Conservation (phyloP, 257 asterid genomes). For the Nicotiana attenuata region DNA sequence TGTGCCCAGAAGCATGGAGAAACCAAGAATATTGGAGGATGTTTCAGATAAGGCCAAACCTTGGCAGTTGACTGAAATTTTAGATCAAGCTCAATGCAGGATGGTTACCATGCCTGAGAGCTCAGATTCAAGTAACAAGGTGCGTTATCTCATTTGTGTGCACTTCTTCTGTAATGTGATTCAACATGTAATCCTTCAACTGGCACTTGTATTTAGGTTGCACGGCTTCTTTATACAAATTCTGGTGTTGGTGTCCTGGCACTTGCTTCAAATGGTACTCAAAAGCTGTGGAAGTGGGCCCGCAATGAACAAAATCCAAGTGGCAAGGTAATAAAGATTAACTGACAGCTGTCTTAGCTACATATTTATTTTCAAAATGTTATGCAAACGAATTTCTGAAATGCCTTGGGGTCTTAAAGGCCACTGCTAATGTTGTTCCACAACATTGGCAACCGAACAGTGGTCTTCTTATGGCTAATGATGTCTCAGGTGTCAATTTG, state of each 20-base stretch:
- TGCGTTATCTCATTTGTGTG: conserved; percentile 20
- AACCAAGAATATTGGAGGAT: conserved; percentile 73
- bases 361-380: not conserved
- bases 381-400: conserved; percentile 16
- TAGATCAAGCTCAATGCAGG: conserved; percentile 82
- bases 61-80: conserved; percentile 83
- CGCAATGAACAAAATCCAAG: conserved; percentile 82
- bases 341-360: not conserved
- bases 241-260: conserved; percentile 87
- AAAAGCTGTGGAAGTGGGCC: conserved; percentile 91
- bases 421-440: conserved; percentile 62
- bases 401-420: conserved; percentile 34
- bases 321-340: conserved; percentile 60
- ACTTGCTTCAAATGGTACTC: conserved; percentile 86
- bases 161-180: not conserved
- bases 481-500: conserved; percentile 60
- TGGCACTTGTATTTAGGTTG: conserved; percentile 52
- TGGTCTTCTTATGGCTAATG: conserved; percentile 71
- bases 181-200: conserved; percentile 12
- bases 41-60: conserved; percentile 63
- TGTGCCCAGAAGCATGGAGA: conserved; percentile 72
- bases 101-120: conserved; percentile 86
- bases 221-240: conserved; percentile 90
- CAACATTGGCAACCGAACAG: conserved; percentile 79
- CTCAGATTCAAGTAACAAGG: conserved; percentile 71